phyloP scores from a whole-genome alignment of 345 rosid species.

The Lepidium sativum region DNA sequence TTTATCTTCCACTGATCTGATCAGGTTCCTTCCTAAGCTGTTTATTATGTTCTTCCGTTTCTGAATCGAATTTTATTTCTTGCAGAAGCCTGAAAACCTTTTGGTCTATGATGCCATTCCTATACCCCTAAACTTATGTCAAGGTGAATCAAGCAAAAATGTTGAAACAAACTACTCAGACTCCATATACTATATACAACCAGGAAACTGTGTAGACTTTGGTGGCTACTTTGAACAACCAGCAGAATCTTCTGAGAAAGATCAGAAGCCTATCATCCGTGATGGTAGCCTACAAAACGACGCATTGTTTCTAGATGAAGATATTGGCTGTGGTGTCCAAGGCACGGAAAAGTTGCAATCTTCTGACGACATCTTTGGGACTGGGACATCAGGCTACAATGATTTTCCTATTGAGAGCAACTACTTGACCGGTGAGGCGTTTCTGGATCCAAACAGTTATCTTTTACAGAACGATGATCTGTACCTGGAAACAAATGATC shows the following conservation, averaged over 20 bases:
- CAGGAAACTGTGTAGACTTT: slow-evolving; percentile 20
- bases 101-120: slow-evolving; percentile 36
- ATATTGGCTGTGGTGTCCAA: slow-evolving; percentile 28
- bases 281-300: slow-evolving; percentile 13
- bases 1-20: not conserved
- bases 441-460: slow-evolving; percentile 35
- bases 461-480: slow-evolving; percentile 39
- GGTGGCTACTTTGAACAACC: slow-evolving; percentile 14
- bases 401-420: slow-evolving; percentile 22
- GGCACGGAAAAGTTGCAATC: slow-evolving; percentile 29
- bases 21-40: not conserved
- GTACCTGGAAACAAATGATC: slow-evolving; percentile 66
- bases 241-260: slow-evolving; percentile 33
- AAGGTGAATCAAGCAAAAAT: slow-evolving; percentile 52
- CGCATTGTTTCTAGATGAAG: slow-evolving; percentile 27
- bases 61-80: not conserved
- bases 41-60: not conserved
- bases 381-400: slow-evolving; percentile 33
- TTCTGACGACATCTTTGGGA: slow-evolving; percentile 35
- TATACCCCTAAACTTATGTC: slow-evolving; percentile 34
- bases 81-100: slow-evolving; percentile 34
- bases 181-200: not conserved
- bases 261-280: slow-evolving; percentile 36
- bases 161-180: slow-evolving; percentile 24
- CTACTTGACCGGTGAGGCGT: slow-evolving; percentile 39